Conservation (phyloP, 257 asterid genomes). For the Fraxinus cuspidata region DNA sequence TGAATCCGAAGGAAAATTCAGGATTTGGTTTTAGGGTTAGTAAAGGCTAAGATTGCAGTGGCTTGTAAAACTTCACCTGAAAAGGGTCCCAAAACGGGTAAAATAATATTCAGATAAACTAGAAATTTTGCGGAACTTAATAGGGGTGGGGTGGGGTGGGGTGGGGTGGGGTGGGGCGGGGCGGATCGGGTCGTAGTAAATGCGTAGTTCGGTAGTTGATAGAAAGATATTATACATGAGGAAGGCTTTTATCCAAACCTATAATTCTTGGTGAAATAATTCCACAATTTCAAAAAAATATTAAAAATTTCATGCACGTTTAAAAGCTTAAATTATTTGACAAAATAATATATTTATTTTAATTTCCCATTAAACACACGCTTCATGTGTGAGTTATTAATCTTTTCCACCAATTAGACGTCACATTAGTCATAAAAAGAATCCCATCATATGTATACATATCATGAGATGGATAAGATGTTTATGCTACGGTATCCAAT, state of each 20-base stretch:
- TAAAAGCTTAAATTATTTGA: too few species aligned
- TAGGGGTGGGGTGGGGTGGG: not conserved
- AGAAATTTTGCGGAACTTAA: not conserved
- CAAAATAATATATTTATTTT: too few species aligned
- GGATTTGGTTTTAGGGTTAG: conserved; percentile 15
- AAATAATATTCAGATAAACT: conserved; percentile 40
- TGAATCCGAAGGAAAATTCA: conserved; percentile 47
- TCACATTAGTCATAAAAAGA: too few species aligned
- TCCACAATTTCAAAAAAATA: not conserved
- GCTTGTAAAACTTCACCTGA: conserved; percentile 62
- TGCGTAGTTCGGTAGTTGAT: too few species aligned
- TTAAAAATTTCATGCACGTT: too few species aligned
- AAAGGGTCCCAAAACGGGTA: conserved; percentile 55
- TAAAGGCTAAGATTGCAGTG: conserved; percentile 39
- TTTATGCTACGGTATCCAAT: too few species aligned
- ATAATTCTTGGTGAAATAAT: not conserved
- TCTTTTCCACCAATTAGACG: too few species aligned
- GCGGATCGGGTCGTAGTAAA: conserved; percentile 36
- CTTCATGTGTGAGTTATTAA: too few species aligned
- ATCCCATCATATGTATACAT: too few species aligned
- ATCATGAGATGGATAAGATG: too few species aligned
- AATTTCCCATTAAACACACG: too few species aligned
- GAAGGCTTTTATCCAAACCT: conserved; percentile 3
- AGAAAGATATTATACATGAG: conserved; percentile 39
- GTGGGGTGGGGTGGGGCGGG: not conserved